Conservation (phyloP, 179 eudicot genomes). For the Silene coronaria region DNA sequence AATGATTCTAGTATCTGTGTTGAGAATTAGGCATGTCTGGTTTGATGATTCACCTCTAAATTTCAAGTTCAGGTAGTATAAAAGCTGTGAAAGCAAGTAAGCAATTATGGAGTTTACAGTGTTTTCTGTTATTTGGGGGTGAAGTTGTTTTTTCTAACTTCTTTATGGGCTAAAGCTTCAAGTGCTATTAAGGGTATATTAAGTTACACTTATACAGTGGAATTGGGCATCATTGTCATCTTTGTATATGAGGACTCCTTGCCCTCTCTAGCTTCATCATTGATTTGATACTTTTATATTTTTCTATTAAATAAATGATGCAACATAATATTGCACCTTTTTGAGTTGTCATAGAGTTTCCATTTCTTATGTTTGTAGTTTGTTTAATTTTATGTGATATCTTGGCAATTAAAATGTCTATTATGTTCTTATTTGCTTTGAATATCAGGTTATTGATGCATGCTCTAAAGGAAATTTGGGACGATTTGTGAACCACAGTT, state of each 20-base stretch:
- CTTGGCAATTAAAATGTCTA: conserved; percentile 6
- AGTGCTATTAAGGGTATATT: background rate
- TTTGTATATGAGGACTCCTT: background rate
- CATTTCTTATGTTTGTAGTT: background rate
- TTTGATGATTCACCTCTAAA: background rate
- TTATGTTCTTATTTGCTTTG: conserved; percentile 7
- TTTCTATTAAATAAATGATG: background rate
- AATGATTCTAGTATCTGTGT: too few species aligned
- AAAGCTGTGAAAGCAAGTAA: background rate
- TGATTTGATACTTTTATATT: background rate
- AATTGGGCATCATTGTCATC: background rate
- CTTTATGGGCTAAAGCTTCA: background rate
- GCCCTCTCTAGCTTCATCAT: background rate
- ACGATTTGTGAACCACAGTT: conserved; percentile 95
- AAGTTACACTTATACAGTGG: background rate
- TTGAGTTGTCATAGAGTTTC: background rate
- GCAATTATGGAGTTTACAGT: background rate
- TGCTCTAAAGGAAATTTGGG: conserved; percentile 96
- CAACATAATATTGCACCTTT: background rate
- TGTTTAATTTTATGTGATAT: background rate
- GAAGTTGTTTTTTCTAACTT: background rate
- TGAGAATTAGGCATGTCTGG: background rate
- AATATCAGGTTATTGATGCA: conserved; percentile 87
- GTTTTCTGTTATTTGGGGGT: background rate
- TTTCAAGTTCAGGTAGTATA: background rate